Base-by-base conservation (phyloP, 345 rosid species). In the Moricandia moricandioides region DNA sequence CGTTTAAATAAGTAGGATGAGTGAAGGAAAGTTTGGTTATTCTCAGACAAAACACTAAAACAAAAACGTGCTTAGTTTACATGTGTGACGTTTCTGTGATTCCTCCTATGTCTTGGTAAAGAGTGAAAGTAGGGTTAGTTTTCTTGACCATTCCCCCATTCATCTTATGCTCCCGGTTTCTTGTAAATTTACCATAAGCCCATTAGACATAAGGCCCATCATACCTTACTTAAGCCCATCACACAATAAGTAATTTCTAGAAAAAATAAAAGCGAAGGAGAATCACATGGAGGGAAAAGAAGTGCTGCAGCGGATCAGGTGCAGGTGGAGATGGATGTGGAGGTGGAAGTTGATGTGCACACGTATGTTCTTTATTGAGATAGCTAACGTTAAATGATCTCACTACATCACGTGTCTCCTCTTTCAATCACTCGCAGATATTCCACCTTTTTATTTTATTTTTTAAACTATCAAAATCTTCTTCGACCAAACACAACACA, bases 71-170 rank as follows among this genome's bases (percentile, higher is more conserved):
- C 61, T 9, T 12, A 27, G 27, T 12, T 7, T 51, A 68, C 70
- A 76, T 29, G 75, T 76, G 70, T 18, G 30, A 51, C 33, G 49
- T 69, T 70, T 62, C 47, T 29, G 51, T 62, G 64, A 69, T 69
- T 52, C 34, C 65, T 69, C 24, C 5, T 8, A 5, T 69, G 60
- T 43, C 78, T 77, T 79, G 91, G 89, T 72, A 11, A 55, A 71
- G 91, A 82, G 87, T 69, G 54, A 84, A 78, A 67, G 26, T 81
- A 86, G 87, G 83, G 65, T 70, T 63, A 40, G 58, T 35, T 26
- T 71, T 56, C 70, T 82, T 85, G 88, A 80, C 86, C 73, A 40
- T 43, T 12, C 12, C 62, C 33, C 1, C 24, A 21, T 2, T 21
- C 24, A 21, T 21, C 24, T 21, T 21, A 21, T 21, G 24, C 24